Evolutionary conservation across 1,284 basidiomycete species (phyloP), one percentile per base, ranked within the genome.

Genomic region (Ustilago hordei): DNA sequence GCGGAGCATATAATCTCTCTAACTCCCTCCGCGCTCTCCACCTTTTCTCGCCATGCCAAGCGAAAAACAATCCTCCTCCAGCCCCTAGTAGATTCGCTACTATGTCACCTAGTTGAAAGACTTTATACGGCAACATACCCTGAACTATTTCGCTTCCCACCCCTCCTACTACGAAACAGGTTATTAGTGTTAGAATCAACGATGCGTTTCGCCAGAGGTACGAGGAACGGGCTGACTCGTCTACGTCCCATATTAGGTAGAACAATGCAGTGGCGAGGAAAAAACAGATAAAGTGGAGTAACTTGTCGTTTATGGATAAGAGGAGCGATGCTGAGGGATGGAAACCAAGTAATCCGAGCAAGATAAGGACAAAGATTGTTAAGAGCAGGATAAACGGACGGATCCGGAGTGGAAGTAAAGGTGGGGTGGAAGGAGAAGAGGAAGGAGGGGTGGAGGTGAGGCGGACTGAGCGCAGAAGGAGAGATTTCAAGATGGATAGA

Each of bases 131-230:
- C 65, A 95, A 87, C 81, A 92, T 81, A 5, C 92, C 91, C 84
- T 95, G 94, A 1, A 95, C 91, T 78, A 95, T 87, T 86, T 95
- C 94, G 84, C 92, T 93, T n/a, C 94, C 83, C 57, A 95, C 89
- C 0, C 93, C 92, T 8, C 94, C 94, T 8, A 80, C 75, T 52
- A 79, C 2, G 36, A 84, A 73, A 43, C 80, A 81, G 0, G 75
- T 88, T 58, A 92, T 83, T 2, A 87, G 85, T 0, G 93, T 92
- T 70, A 93, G 89, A 50, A 92, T 90, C 15, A 94, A 87, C 5
- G 90, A 89, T 9, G 90, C 89, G 83, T 92, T 89, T n/a, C 93
- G 89, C 94, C 94, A 95, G 76, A 93, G 90, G 91, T 92, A 93
- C 85, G 93, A 89, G 70, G 92, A 56, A 1, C 81, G 53, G 2